A percentile compares a stretch with the other conserved stretches of the same genome.
These are phyloP conservation scores for Glycine tomentella DNA, from an alignment of 306 rosid species.

Conservation along the genomic window DNA sequence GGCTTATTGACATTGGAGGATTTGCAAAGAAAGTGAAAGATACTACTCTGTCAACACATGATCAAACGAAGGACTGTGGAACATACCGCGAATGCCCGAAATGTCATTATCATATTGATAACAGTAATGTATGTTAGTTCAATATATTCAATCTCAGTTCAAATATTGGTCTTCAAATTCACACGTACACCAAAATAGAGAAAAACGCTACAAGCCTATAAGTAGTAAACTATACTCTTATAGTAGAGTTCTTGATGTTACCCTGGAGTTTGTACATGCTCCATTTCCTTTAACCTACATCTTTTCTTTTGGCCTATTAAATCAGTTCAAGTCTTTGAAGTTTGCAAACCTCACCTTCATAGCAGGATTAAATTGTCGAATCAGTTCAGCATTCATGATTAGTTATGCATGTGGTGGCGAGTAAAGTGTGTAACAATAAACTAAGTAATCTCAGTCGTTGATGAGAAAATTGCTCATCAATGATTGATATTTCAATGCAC, in stretches of 20 bases:
- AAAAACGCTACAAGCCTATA: not conserved
- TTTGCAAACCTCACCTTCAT: conserved; percentile 4
- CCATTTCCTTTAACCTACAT: not conserved
- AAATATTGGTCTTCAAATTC: conserved; percentile 7
- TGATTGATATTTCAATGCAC: not conserved
- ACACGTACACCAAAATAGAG: conserved; percentile 13
- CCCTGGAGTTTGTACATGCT: conserved; percentile 12
- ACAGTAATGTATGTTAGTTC: conserved; percentile 68
- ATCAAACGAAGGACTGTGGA: conserved; percentile 67
- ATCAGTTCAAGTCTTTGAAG: conserved; percentile 3
- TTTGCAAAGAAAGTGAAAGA: conserved; percentile 78
- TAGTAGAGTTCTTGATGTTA: not conserved
- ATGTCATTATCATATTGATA: conserved; percentile 64
- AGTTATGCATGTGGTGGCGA: not conserved
- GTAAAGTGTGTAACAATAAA: not conserved
- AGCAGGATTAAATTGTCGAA: not conserved
- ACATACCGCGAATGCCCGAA: conserved; percentile 77
- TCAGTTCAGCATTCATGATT: not conserved
- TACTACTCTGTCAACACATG: conserved; percentile 49
- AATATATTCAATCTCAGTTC: conserved; percentile 10
- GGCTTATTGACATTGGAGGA: conserved; percentile 67
- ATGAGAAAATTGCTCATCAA: not conserved
- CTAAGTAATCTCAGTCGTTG: not conserved
- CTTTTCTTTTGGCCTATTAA: not conserved
- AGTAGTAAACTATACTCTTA: conserved; percentile 2